phyloP scores from a whole-genome alignment of 768 basidiomycete species.

The Sutorius australiensis region DNA sequence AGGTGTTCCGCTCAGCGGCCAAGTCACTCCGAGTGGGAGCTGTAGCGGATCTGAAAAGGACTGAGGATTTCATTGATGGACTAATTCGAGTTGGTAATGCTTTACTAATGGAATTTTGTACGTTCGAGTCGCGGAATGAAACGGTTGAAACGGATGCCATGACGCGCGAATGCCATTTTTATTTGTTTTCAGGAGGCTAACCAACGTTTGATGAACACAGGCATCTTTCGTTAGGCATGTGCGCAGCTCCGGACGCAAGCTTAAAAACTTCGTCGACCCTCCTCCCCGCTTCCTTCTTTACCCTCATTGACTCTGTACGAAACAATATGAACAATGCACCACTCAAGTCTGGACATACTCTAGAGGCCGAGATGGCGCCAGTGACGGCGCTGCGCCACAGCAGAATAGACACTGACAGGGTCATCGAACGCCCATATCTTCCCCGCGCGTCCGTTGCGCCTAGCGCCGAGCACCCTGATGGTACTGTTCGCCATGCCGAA shows the following conservation, averaged over 20 bases:
- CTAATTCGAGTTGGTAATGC: neutral
- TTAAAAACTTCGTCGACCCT: conserved; percentile 13
- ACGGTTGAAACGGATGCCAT: neutral
- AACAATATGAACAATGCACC: conserved; percentile 16
- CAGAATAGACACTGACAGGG: conserved; percentile 26
- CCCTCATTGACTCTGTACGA: conserved; percentile 19
- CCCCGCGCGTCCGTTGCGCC: conserved; percentile 28
- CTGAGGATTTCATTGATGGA: conserved; percentile 9
- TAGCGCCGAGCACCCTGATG: conserved; percentile 20
- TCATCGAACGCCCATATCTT: conserved; percentile 27
- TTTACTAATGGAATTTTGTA: conserved; percentile 16
- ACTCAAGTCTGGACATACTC: conserved; percentile 16
- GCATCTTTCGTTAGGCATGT: conserved; percentile 16
- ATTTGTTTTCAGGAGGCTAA: conserved; percentile 17
- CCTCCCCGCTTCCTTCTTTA: conserved; percentile 16
- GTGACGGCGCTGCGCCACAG: conserved; percentile 16
- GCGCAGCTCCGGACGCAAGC: conserved; percentile 1
- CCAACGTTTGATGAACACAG: neutral
- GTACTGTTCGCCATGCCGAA: conserved; percentile 18
- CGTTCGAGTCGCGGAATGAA: conserved; percentile 9
- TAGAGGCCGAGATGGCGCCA: conserved; percentile 21
- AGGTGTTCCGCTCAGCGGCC: conserved; percentile 20
- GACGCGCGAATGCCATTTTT: neutral
- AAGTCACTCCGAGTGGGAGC: conserved; percentile 12
- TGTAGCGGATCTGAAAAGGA: conserved; percentile 13